Evolutionary conservation across 139 green algal genomes (phyloP).

Genomic region (Chlorella sp.): DNA sequence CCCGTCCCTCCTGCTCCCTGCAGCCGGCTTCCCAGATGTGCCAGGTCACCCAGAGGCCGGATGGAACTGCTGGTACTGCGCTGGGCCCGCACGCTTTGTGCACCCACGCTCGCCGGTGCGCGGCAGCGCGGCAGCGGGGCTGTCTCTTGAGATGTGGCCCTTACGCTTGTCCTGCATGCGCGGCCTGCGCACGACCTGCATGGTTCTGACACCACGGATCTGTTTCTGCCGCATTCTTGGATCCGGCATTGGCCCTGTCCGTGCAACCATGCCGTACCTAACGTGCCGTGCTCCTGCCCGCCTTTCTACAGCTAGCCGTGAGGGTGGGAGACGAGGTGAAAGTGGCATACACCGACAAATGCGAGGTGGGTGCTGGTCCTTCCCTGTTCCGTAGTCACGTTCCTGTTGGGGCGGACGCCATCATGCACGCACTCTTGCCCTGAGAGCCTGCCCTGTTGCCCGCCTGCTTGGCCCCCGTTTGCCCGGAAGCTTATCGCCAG

Average conservation of each 20-base stretch:
- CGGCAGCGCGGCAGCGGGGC: too few relatives aligned
- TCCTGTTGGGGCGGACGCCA: too few relatives aligned
- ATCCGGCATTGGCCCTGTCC: neutral
- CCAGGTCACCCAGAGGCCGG: neutral
- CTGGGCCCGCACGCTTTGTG: neutral
- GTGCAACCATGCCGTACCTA: neutral
- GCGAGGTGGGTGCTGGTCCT: neutral
- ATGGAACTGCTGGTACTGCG: conserved; percentile 31
- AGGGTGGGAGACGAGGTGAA: neutral
- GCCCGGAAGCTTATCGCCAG: too few relatives aligned
- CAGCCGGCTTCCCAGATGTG: conserved; percentile 5
- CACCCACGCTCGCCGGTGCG: conserved; percentile 6
- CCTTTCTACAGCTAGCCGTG: neutral
- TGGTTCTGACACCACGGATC: too few relatives aligned
- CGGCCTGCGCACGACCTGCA: neutral
- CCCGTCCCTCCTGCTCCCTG: neutral
- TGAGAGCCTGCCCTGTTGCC: too few relatives aligned
- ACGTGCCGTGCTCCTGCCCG: neutral
- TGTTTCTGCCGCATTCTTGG: neutral
- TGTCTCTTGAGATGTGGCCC: neutral
- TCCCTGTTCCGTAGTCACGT: too few relatives aligned
- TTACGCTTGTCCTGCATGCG: neutral
- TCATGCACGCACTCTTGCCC: too few relatives aligned
- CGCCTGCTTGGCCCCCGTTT: too few relatives aligned
- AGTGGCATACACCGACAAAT: conserved; percentile 12